A percentile compares a stretch with the other conserved stretches of the same genome.
Evolutionary conservation across 192 early-diverging fungal genomes (phyloP).

Genomic region (Coemansia sp.): DNA sequence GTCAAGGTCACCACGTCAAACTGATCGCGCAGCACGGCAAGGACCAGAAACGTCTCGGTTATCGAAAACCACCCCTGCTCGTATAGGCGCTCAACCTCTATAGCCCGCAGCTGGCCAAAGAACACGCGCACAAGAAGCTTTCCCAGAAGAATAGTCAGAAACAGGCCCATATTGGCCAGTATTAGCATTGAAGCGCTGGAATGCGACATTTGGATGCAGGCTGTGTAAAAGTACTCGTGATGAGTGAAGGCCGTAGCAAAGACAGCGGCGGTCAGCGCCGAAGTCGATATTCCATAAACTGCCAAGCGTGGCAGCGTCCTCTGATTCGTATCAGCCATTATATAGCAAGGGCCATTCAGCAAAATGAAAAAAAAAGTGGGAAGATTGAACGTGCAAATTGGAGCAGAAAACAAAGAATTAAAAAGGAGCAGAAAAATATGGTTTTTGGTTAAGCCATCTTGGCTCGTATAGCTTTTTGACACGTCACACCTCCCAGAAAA

Average conservation of each 20-base stretch:
- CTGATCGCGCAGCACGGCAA: slow-evolving; percentile 95
- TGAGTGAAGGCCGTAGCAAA: slow-evolving; percentile 66
- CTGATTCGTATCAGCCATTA: slow-evolving; percentile 30
- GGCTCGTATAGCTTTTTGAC: background rate
- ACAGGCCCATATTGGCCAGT: slow-evolving; percentile 77
- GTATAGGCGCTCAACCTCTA: slow-evolving; percentile 98
- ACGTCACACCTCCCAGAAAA: background rate
- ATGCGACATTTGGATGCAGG: slow-evolving; percentile 85
- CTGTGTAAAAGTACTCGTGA: slow-evolving; percentile 84
- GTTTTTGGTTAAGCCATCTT: background rate
- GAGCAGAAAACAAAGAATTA: background rate
- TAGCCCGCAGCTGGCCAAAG: slow-evolving; percentile 87
- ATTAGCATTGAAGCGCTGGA: slow-evolving; percentile 87
- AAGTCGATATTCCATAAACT: slow-evolving; percentile 70
- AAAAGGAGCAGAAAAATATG: background rate
- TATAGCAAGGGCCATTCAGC: slow-evolving; percentile 5
- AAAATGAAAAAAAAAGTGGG: background rate
- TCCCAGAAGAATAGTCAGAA: slow-evolving; percentile 77
- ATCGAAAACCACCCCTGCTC: slow-evolving; percentile 97
- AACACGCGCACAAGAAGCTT: slow-evolving; percentile 76
- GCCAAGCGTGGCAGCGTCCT: slow-evolving; percentile 57
- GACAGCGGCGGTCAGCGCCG: slow-evolving; percentile 63
- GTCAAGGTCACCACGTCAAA: slow-evolving; percentile 85
- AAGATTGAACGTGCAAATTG: background rate
- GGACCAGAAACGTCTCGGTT: slow-evolving; percentile 93